Conservation (phyloP, 2,329 filamentous ascomycete species). For the Phialophora tarda region DNA sequence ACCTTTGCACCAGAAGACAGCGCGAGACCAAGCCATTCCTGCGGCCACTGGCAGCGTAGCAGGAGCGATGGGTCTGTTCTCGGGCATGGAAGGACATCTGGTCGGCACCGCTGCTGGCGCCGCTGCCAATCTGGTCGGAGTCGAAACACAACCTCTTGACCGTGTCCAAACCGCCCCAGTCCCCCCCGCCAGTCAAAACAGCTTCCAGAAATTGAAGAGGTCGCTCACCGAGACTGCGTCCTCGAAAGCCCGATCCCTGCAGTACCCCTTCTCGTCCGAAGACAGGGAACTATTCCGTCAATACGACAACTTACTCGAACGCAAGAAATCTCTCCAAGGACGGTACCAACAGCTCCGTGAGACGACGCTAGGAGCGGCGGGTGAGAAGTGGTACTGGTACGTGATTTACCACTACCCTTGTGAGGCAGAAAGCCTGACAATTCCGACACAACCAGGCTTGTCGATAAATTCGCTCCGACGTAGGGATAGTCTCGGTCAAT, state of each 20-base stretch:
- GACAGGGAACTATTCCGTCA: slow-evolving; percentile 11
- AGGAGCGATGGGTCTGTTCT: slow-evolving; percentile 10
- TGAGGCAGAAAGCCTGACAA: slow-evolving; percentile 9
- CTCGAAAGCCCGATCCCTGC: slow-evolving; percentile 10
- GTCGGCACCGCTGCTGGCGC: slow-evolving; percentile 9
- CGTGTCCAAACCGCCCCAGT: slow-evolving; percentile 14
- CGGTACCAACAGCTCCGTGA: slow-evolving; percentile 12
- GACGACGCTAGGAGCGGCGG: slow-evolving; percentile 14
- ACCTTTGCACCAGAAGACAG: slow-evolving; percentile 18
- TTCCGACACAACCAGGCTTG: slow-evolving; percentile 2
- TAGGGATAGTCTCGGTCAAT: slow-evolving; percentile 14
- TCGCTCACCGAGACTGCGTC: slow-evolving; percentile 13
- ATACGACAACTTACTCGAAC: slow-evolving; percentile 12
- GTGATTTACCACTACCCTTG: slow-evolving; percentile 18
- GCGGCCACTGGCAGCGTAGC: slow-evolving; percentile 10
- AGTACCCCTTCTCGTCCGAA: slow-evolving; percentile 12
- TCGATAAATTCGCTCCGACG: slow-evolving; percentile 17
- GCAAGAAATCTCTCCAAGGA: slow-evolving; percentile 12
- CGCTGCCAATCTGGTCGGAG: slow-evolving; percentile 4
- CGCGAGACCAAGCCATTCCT: slow-evolving; percentile 14
- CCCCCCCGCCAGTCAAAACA: slow-evolving; percentile 1
- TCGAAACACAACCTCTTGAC: slow-evolving; percentile 6
- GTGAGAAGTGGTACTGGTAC: slow-evolving; percentile 24
- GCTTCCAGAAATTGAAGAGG: slow-evolving; percentile 11
- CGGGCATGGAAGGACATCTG: slow-evolving; percentile 17